These are phyloP conservation scores for Agaricus bisporus DNA, from an alignment of 768 basidiomycete genomes.

Conservation along the genomic window DNA sequence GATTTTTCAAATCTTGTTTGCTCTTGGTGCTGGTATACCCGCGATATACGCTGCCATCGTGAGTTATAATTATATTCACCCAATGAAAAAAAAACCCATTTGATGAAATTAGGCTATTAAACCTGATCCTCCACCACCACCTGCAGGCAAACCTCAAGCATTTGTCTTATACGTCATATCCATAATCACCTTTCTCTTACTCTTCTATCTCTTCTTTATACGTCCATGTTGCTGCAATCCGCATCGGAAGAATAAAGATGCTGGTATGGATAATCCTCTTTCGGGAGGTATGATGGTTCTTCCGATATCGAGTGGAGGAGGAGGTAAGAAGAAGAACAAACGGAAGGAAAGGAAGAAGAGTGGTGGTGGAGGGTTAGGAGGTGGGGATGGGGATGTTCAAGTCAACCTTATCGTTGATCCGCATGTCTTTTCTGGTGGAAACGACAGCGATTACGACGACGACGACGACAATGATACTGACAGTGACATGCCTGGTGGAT, in stretches of 20 bases:
- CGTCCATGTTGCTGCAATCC: constrained; percentile 48
- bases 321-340: constrained; percentile 29
- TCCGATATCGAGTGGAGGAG: constrained; percentile 33
- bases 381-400: constrained; percentile 42
- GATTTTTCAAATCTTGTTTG: constrained; percentile 41
- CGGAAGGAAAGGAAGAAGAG: constrained; percentile 35
- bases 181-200: constrained; percentile 41
- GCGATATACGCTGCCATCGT: constrained; percentile 62
- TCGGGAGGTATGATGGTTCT: constrained; percentile 54
- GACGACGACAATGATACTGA: constrained; percentile 30
- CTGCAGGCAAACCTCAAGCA: constrained; percentile 44
- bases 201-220: constrained; percentile 51
- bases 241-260: constrained; percentile 14
- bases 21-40: constrained; percentile 45
- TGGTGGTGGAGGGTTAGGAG: constrained; percentile 28
- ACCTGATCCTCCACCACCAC: constrained; percentile 47
- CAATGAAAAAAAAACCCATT: neutral
- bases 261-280: constrained; percentile 18
- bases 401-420: constrained; percentile 74
- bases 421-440: constrained; percentile 37
- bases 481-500: constrained; percentile 30
- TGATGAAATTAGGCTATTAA: constrained; percentile 32
- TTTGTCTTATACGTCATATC: constrained; percentile 55
- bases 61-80: constrained; percentile 18
- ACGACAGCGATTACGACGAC: constrained; percentile 29